These are phyloP conservation scores for Biancaea sappan DNA, from an alignment of 306 rosid species.

Conservation along the genomic window DNA sequence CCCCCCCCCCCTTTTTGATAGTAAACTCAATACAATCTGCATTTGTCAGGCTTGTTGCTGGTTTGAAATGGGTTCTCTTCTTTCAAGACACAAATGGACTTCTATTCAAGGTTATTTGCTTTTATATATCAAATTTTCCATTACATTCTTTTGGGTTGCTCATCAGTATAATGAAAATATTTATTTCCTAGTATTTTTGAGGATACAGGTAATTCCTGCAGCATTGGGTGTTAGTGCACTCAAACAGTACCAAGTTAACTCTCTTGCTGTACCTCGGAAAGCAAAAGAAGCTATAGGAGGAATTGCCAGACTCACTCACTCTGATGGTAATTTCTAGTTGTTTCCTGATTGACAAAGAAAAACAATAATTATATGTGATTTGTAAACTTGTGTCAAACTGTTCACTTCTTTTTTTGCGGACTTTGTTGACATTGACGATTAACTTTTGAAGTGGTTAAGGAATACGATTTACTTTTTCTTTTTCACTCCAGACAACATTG, in stretches of 20 bases:
- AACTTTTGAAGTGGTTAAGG: not conserved
- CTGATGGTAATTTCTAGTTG: conserved; percentile 67
- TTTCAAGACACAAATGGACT: conserved; percentile 99
- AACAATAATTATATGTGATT: conserved; percentile 1
- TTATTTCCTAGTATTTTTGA: conserved; percentile 31
- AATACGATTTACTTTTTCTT: not conserved
- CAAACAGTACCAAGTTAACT: conserved; percentile 89
- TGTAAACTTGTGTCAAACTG: not conserved
- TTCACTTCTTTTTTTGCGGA: not conserved
- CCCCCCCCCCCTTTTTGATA: no score
- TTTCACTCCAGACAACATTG: not conserved
- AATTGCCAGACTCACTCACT: conserved; percentile 82
- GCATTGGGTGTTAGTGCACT: conserved; percentile 87
- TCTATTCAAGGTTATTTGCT: conserved; percentile 72
- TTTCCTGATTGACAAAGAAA: conserved; percentile 27
- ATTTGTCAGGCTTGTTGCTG: conserved; percentile 67
- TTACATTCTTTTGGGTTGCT: conserved; percentile 14
- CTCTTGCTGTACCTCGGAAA: conserved; percentile 94
- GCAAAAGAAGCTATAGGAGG: conserved; percentile 99
- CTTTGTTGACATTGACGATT: not conserved
- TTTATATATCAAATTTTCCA: conserved; percentile 11
- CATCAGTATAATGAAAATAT: conserved; percentile 5
- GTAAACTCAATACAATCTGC: conserved; percentile 26
- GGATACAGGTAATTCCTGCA: conserved; percentile 79
- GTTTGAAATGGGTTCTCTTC: conserved; percentile 97